Base-by-base conservation (phyloP, 1,284 basidiomycete species). In the Ustilago loliicola region DNA sequence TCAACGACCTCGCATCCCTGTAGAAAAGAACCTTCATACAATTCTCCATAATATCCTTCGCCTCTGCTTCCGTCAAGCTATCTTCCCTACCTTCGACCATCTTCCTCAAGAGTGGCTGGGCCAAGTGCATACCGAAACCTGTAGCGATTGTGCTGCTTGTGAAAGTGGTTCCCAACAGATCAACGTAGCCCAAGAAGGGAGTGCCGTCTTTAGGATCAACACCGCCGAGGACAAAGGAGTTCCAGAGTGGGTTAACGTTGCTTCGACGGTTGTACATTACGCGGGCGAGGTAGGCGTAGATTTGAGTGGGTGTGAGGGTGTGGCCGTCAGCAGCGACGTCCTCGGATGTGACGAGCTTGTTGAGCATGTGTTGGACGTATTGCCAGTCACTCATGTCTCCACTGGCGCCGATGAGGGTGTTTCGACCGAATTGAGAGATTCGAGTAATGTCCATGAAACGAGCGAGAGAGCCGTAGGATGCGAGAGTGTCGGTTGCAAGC, bases 341-440 rank as follows among this genome's bases (percentile, higher is more conserved):
- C 87, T 99, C 96, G 58, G 92, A 91, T 47, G 71, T 83, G 77
- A 83, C 77, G 53, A 82, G 68, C 62, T 85, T 80, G 57, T 72
- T 72, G 27, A 85, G 77, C 70, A 92, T 85, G 73, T 90, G 90
- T 85, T 96, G 93, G 78, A 98, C 90, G 87, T 94, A 93, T 87
- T 99, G 97, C 88, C 95, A 98, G 88, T 99, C 97, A 83, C 93
- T 93, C 92, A 99, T 95, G 88, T 99, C 96, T 38, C 96, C 97
- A 38, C 94, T 92, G 1, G 94, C 96, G 19, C 94, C 97, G 77
- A 99, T 89, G 70, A 97, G 89, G 42, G 96, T 96, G 71, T 83
- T 77, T 36, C 90, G 88, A 7, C 96, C 96, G 34, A 98, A 91
- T 10, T 92, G 87, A 81, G 94, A 91, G 23, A 99, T 90, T 87